Base-by-base conservation (phyloP, 306 rosid genomes). In the Cicer cuneatum region DNA sequence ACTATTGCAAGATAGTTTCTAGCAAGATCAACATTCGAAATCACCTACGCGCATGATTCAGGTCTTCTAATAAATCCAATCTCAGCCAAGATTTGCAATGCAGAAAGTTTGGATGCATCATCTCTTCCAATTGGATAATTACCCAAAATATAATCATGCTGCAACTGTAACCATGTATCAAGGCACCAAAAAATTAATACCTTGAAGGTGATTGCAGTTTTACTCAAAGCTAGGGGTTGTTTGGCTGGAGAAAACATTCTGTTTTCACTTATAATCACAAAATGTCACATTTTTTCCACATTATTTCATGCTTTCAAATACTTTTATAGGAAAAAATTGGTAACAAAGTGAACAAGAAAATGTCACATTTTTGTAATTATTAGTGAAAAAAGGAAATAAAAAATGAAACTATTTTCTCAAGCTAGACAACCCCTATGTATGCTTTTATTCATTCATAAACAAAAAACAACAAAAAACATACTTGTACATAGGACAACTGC, bases 111-210 rank as follows among this genome's bases (percentile, higher is more conserved):
- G 8, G 96, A 87, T 60, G 98, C 97, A 81, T 93, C 98, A 7
- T 90, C 98, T 56, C 93, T 87, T 83, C 98, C 97, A 74, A 93
- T 90, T 65, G 98, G 98, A 84, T 90, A 93, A 75, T 93, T 90
- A 7, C 98, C 98, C 85, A 86, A 82, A 82, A 90, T 84, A 82
- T 93, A 93, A 88, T 93, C 98, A 81, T 90, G 97, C 63, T 93
- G 98, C 83, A 93, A 80, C 98, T 93, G 98, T 35, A 83, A 81
- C 45, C 76, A 81, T 6, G 79, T 75, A 77, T 59, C 51, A 82
- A 69, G 7, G 43, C 40, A 71, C 72, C 46, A 51, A 38, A 18
- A 60, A 53, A 24, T 15, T 18, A 52, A 76, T 40, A 75, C 60
- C 47, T 51, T 18, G 41, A 62, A n/a, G 51, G 65, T 57, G 54